These are phyloP conservation scores for Skeletonema potamos DNA, from an alignment of 108 stramenopile genomes.

Conservation along the genomic window DNA sequence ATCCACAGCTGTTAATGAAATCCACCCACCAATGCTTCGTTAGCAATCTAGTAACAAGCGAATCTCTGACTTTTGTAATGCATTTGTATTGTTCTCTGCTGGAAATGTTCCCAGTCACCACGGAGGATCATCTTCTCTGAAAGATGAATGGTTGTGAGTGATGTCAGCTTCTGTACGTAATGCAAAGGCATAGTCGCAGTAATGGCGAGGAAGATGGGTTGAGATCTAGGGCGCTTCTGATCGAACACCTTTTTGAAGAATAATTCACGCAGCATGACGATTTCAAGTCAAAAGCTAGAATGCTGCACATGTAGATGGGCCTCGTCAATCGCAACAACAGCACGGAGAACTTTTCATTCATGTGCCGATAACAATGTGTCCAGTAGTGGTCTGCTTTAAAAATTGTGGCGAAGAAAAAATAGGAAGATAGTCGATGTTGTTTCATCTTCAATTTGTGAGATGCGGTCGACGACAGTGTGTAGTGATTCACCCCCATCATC, in stretches of 20 bases:
- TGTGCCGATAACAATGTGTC: not conserved
- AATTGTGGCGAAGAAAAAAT: not conserved
- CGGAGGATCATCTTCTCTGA: not conserved
- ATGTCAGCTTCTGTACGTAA: not conserved
- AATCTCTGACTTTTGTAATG: too few relatives aligned
- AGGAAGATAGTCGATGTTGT: not conserved
- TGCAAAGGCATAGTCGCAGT: not conserved
- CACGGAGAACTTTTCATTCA: not conserved
- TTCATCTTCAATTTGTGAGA: not conserved
- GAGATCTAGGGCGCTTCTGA: too few relatives aligned
- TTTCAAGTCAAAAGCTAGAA: not conserved
- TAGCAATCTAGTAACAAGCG: too few relatives aligned
- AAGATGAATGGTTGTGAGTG: not conserved
- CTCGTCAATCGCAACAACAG: not conserved
- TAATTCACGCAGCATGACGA: not conserved
- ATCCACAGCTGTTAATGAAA: slow-evolving; percentile 29
- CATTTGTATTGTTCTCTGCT: not conserved
- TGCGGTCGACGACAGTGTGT: not conserved
- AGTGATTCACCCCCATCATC: too few relatives aligned
- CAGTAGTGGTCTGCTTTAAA: not conserved
- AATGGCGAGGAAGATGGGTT: not conserved
- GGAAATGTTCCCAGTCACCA: not conserved
- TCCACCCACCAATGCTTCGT: slow-evolving; percentile 53
- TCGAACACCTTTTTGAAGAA: not conserved
- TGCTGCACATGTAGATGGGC: not conserved